Evolutionary conservation across 2,329 filamentous ascomycete species (phyloP).

Genomic region (Didymosphaeria variabile): DNA sequence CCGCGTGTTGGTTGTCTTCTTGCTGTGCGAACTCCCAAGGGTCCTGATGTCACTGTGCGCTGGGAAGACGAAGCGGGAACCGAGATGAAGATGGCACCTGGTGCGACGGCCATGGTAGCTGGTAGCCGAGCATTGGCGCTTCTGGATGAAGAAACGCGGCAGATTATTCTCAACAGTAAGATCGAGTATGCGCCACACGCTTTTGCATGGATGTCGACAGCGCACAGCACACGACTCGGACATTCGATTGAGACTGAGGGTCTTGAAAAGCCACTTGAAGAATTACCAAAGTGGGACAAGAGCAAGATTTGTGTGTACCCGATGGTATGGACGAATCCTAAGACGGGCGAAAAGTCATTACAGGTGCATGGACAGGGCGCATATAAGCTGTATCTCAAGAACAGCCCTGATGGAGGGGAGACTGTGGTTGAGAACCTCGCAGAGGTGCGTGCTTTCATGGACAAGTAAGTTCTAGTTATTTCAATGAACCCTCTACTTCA

Average conservation of each 20-base stretch:
- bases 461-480: conserved; percentile 6
- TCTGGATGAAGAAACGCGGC: conserved; percentile 52
- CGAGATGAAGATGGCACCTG: conserved; percentile 54
- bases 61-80: conserved; percentile 55
- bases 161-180: conserved; percentile 53
- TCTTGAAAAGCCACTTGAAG: conserved; percentile 15
- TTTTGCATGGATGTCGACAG: conserved; percentile 42
- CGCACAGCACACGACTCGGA: conserved; percentile 19
- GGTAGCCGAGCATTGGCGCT: conserved; percentile 53
- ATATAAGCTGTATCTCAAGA: conserved; percentile 13
- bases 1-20: conserved; percentile 17
- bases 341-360: conserved; percentile 21
- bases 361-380: conserved; percentile 22
- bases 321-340: conserved; percentile 24
- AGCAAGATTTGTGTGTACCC: conserved; percentile 21
- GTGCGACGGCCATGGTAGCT: conserved; percentile 55
- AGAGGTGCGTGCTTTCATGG: conserved; percentile 15
- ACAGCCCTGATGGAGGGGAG: conserved; percentile 8
- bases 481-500: not conserved
- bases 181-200: conserved; percentile 58
- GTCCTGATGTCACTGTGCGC: conserved; percentile 48
- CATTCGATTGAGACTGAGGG: conserved; percentile 22
- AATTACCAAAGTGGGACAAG: conserved; percentile 20
- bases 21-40: conserved; percentile 34
- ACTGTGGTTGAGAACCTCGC: conserved; percentile 13